These are phyloP conservation scores for Candida tetrigidarum DNA, from an alignment of 1,139 yeast genomes.

Conservation along the genomic window DNA sequence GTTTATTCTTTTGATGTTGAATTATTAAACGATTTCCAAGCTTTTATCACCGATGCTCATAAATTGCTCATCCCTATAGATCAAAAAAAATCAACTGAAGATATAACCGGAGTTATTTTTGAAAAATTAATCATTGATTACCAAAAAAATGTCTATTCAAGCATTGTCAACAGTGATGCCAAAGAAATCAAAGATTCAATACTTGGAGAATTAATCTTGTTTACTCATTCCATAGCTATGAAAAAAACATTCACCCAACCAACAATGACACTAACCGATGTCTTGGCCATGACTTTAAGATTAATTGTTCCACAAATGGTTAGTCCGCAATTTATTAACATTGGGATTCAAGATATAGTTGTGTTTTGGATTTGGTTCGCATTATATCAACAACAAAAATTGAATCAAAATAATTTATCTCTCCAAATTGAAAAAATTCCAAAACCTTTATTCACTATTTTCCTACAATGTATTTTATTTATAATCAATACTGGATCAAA, in stretches of 20 bases:
- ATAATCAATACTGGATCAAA: conserved; percentile 21
- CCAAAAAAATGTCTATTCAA: conserved; percentile 31
- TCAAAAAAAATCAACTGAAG: conserved; percentile 24
- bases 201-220: conserved; percentile 35
- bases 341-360: conserved; percentile 33
- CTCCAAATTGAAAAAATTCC: conserved; percentile 40
- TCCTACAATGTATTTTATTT: conserved; percentile 38
- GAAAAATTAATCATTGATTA: conserved; percentile 39
- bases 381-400: conserved; percentile 25
- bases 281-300: conserved; percentile 37
- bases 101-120: conserved; percentile 33
- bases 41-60: conserved; percentile 32
- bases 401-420: conserved; percentile 10
- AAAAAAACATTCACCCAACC: conserved; percentile 21
- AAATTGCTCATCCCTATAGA: conserved; percentile 28
- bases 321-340: conserved; percentile 26
- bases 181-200: conserved; percentile 32
- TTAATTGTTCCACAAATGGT: conserved; percentile 43
- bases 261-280: conserved; percentile 34
- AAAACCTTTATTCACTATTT: conserved; percentile 31
- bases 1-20: conserved; percentile 68
- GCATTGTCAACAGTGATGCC: conserved; percentile 31
- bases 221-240: conserved; percentile 27
- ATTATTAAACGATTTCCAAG: conserved; percentile 42
- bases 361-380: conserved; percentile 49